Evolutionary conservation across 2,329 filamentous ascomycete species (phyloP), one percentile per base, ranked within the genome.

Genomic region (Aphanoascus verrucosus): DNA sequence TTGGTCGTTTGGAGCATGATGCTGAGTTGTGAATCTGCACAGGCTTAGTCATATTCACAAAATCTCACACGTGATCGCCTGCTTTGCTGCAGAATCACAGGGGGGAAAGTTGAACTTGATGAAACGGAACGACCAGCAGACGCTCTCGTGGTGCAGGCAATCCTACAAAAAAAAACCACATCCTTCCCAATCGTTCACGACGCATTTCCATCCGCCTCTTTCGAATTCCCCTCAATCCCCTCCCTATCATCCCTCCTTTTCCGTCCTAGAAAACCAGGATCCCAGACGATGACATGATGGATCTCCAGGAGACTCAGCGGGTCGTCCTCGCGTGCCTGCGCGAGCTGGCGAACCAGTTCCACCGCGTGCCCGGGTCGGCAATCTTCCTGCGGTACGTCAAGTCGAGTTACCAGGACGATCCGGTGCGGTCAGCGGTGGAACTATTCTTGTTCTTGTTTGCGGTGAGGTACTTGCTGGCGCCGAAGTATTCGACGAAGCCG

Each of bases 381-480:
- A 95, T 98, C 62, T 77, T 97, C 64, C 81, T 94, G 62, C 87
- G 93, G 58, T 98, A 98, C 72, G 89, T 98, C 67, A 88, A 88
- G 69, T 95, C 89, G 55, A 95, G 89, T 68, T 97, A 98, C 74
- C 93, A 98, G 74, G 86, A 98, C 67, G 93, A 98, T 64, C 93
- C 93, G 8, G 82, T 97, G 54, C 85, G 94, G 52, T 94, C 88
- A 50, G 88, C 88, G 38, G 88, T 98, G 61, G 93, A 98, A 72
- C 76, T 98, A 49, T 83, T 97, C 60, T 78, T 98, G 56, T 87
- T 98, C 62, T 81, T 98, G 52, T 98, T 98, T 73, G 94, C 94
- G 58, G 85, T 98, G 55, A 83, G 90, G 58, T 98, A 98, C 69
- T 77, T 98, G 52, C 77, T 97, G 57, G 85, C 89, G 57, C 90